A percentile compares a stretch with the other conserved stretches of the same genome.
These are phyloP conservation scores for Ballota nigra DNA, from an alignment of 257 asterid genomes.

Conservation along the genomic window DNA sequence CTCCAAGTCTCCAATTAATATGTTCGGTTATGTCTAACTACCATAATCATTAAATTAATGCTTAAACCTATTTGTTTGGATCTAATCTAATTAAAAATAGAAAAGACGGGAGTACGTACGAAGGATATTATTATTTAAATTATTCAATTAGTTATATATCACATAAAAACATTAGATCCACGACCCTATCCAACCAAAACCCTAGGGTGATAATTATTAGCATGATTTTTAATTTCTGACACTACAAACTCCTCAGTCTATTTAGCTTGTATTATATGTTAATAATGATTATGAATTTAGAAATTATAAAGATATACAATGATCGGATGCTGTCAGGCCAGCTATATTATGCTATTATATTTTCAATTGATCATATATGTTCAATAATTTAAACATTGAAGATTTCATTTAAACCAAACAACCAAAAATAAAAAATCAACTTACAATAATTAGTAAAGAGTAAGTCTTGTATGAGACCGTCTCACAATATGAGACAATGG, in stretches of 20 bases:
- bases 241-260: not conserved
- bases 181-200: not conserved
- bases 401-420: not conserved
- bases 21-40: not conserved
- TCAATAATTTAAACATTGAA: not conserved
- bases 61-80: not conserved
- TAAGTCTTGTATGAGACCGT: no score
- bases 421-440: not conserved
- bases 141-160: not conserved
- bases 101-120: not conserved
- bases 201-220: no score
- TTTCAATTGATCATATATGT: not conserved
- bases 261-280: slow-evolving; percentile 7
- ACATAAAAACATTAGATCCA: not conserved
- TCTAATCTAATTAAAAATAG: not conserved
- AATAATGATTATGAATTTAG: slow-evolving; percentile 6
- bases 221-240: no score
- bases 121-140: not conserved
- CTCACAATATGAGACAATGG: no score
- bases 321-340: not conserved
- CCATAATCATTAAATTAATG: not conserved
- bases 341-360: not conserved
- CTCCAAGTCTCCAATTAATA: not conserved
- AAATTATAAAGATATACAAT: not conserved
- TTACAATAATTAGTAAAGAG: not conserved